These are phyloP conservation scores for Fusarium drepaniforme DNA, from an alignment of 2,329 filamentous ascomycete genomes.

Conservation along the genomic window DNA sequence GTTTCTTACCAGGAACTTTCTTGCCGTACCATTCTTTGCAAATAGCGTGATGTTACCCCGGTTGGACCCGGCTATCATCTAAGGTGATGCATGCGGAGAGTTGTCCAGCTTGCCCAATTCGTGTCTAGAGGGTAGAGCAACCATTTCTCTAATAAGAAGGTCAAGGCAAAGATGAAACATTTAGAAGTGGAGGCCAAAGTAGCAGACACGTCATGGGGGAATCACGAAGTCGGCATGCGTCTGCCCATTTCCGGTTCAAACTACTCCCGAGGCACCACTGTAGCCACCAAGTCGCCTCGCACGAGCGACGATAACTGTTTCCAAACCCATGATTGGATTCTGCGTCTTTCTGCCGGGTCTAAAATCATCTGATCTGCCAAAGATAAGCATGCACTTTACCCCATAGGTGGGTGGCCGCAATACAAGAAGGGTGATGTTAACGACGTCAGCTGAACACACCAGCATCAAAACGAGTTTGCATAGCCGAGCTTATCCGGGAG, in stretches of 20 bases:
- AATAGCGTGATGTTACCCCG: not conserved
- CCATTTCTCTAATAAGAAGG: not conserved
- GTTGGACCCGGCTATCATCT: not conserved
- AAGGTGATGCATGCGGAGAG: not conserved
- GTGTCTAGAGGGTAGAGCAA: not conserved
- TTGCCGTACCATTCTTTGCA: not conserved
- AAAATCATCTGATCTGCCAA: not conserved
- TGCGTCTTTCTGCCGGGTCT: not conserved
- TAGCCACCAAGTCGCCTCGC: not conserved
- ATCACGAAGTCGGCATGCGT: too few relatives aligned
- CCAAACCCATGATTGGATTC: not conserved
- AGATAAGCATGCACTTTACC: not conserved
- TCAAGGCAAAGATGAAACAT: not conserved
- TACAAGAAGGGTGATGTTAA: not conserved
- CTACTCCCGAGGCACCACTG: not conserved
- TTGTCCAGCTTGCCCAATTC: not conserved
- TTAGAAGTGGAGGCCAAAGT: not conserved
- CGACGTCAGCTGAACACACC: not conserved
- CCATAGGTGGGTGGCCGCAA: not conserved
- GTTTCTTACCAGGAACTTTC: not conserved
- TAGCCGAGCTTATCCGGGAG: not conserved
- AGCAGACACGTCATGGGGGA: not conserved
- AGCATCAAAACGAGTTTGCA: not conserved
- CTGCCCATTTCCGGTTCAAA: not conserved
- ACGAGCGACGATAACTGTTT: not conserved